Evolutionary conservation across 192 early-diverging fungal species (phyloP).

Genomic region (Linnemannia schmuckeri): DNA sequence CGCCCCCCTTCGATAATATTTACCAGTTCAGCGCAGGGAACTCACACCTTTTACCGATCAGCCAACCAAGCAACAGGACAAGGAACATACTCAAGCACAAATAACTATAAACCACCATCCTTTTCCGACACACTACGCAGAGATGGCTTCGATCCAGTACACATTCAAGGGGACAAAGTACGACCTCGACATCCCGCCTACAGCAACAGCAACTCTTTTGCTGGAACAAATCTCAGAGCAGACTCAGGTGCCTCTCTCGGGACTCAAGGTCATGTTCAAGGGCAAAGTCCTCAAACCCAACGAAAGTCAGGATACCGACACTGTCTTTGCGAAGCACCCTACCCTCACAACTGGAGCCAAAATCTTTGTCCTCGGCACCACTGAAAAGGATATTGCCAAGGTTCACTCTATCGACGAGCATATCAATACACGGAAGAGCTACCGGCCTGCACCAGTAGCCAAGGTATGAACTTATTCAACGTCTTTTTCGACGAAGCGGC

Average conservation of each 20-base stretch:
- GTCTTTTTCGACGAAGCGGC: no score
- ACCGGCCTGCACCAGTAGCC: conserved; percentile 29
- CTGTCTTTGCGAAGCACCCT: conserved; percentile 25
- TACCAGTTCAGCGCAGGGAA: background rate
- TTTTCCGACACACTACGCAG: background rate
- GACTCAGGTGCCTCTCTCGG: conserved; percentile 23
- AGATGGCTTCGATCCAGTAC: conserved; percentile 35
- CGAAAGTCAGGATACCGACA: background rate
- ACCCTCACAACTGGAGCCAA: conserved; percentile 16
- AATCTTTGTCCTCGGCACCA: conserved; percentile 45
- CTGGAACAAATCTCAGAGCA: conserved; percentile 23
- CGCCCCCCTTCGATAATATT: background rate
- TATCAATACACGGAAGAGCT: conserved; percentile 29
- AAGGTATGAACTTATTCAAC: conserved; percentile 42
- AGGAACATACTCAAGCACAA: no score
- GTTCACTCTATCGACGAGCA: conserved; percentile 47
- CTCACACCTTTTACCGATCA: background rate
- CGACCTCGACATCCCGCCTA: background rate
- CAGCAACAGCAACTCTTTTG: conserved; percentile 8
- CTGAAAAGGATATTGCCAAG: conserved; percentile 44
- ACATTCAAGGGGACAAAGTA: conserved; percentile 43
- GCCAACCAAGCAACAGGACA: no score
- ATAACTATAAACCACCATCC: no score
- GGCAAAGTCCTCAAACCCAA: conserved; percentile 23
- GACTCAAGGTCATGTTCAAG: conserved; percentile 42